Evolutionary conservation across 257 asterid genomes (phyloP), one percentile per base, ranked within the genome.

Genomic region (Thymus quinquecostatus): DNA sequence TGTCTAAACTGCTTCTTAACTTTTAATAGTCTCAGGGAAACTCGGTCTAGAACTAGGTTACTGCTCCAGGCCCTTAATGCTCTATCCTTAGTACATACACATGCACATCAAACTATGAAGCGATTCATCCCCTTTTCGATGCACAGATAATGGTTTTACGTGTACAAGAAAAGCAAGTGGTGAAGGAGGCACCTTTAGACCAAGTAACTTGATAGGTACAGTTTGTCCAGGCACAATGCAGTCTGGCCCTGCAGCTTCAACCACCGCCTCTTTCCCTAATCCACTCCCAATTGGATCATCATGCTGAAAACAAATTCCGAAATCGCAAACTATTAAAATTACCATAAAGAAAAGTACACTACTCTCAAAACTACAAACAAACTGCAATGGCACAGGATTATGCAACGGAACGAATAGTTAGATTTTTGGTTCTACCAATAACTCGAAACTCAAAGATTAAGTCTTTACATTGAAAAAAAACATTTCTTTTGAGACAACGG

Each of bases 161-260:
- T 49, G n/a, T 13, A 29, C 54, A 49, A 14, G 50, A 59, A 78
- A 49, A 10, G 54, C 44, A 43, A 21, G 75, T 33, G 4, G 50
- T 28, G 6, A 59, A 60, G 70, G 69, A 51, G 59, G 71, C 79
- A 91, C 99, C 99, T 89, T 91, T 36, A 94, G 84, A 74, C 97
- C 99, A 61, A 94, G 88, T 77, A 94, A 67, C 74, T 88, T 94
- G 79, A 94, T 47, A 8, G 97, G 99, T 51, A 75, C 57, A 76
- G 67, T 50, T 86, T 85, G 97, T 57, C 99, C 98, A 11, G 97
- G 99, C 66, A 94, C 96, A 73, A 91, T 84, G 80, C 97, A 94
- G 73, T 94, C 99, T 8, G 97, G 96, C 0, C 98, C 99, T 2
- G 99, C 98, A 57, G 99, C 89, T 82, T 94, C 99, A 71, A 89